Evolutionary conservation across 257 asterid species (phyloP).

Genomic region (Rehmannia glutinosa): DNA sequence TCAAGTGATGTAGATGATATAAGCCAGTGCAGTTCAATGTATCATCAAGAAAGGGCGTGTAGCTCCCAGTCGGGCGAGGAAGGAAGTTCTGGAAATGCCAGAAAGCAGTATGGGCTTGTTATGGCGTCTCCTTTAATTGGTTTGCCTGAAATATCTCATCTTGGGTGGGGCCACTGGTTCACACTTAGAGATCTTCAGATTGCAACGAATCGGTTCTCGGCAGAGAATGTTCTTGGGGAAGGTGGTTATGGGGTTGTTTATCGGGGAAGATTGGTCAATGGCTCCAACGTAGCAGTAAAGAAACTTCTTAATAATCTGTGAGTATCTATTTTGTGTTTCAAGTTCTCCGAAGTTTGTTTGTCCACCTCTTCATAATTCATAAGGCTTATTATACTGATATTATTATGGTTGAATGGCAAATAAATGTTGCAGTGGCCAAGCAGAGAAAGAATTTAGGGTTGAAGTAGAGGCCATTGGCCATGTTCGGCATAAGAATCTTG

Average conservation of each 20-base stretch:
- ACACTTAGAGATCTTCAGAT: slow-evolving; percentile 87
- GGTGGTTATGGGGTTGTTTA: slow-evolving; percentile 99
- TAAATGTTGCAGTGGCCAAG: slow-evolving; percentile 73
- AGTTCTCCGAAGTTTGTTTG: neutral
- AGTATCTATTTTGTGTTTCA: slow-evolving; percentile 27
- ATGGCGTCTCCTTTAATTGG: slow-evolving; percentile 90
- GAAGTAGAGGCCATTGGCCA: slow-evolving; percentile 99
- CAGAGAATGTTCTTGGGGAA: slow-evolving; percentile 74
- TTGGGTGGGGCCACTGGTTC: slow-evolving; percentile 99
- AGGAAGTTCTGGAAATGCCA: slow-evolving; percentile 63
- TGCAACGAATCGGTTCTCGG: slow-evolving; percentile 75
- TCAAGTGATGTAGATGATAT: slow-evolving; percentile 75
- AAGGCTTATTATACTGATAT: neutral
- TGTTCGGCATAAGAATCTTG: slow-evolving; percentile 94
- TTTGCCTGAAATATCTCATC: slow-evolving; percentile 86
- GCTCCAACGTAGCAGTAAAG: slow-evolving; percentile 89
- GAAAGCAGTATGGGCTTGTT: slow-evolving; percentile 56
- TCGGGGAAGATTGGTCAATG: slow-evolving; percentile 74
- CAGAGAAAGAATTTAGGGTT: slow-evolving; percentile 89
- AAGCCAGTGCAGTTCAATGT: slow-evolving; percentile 78
- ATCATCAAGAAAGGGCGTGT: slow-evolving; percentile 56
- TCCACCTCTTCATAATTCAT: neutral
- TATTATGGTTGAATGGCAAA: slow-evolving; percentile 16
- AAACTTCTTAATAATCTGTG: slow-evolving; percentile 90
- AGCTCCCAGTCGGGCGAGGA: slow-evolving; percentile 97